Evolutionary conservation across 108 stramenopile genomes (phyloP).

Genomic region (Epithemia pelagica): DNA sequence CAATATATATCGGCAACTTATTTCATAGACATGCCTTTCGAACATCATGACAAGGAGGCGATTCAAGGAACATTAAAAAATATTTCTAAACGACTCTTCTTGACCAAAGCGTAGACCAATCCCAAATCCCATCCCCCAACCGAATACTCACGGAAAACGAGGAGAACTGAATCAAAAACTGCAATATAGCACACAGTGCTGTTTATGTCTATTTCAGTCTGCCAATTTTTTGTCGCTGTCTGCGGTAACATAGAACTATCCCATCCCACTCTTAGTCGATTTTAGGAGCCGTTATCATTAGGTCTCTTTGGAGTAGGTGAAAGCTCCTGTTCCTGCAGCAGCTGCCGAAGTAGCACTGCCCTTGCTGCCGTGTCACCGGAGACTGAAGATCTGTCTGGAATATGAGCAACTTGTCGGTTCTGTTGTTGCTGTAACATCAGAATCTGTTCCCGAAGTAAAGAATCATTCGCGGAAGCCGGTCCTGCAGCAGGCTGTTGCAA

Average conservation of each 20-base stretch:
- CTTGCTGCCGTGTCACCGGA: not conserved
- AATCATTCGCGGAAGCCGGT: not conserved
- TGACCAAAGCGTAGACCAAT: too few relatives aligned
- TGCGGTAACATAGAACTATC: not conserved
- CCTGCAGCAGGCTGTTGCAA: not conserved
- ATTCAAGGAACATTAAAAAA: too few relatives aligned
- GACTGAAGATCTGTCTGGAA: not conserved
- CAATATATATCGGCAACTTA: too few relatives aligned
- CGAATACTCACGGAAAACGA: too few relatives aligned
- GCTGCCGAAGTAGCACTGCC: not conserved
- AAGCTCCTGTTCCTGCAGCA: not conserved
- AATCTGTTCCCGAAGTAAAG: not conserved
- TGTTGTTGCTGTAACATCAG: not conserved
- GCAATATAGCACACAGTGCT: too few relatives aligned
- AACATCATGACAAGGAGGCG: too few relatives aligned
- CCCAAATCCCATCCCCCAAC: too few relatives aligned
- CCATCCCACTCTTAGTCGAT: not conserved
- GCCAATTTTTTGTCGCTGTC: not conserved
- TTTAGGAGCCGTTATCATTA: not conserved
- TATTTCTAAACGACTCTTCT: too few relatives aligned
- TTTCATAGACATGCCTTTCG: too few relatives aligned
- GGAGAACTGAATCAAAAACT: too few relatives aligned
- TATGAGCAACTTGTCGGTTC: not conserved
- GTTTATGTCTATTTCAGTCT: too few relatives aligned
- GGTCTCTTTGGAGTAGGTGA: not conserved